Conservation (phyloP, 306 rosid species). For the Dryas octopetala region DNA sequence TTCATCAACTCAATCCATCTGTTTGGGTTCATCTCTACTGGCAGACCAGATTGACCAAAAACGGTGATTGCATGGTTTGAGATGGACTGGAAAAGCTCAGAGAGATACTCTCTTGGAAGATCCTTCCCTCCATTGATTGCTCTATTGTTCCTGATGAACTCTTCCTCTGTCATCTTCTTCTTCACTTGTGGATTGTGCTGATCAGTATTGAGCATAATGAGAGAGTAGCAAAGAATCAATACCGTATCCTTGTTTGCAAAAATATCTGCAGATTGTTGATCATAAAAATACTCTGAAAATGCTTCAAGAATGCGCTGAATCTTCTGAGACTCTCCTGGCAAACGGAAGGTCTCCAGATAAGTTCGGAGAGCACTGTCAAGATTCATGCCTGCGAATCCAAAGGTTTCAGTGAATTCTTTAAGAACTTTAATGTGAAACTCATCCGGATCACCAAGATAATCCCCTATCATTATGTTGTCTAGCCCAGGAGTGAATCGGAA, state of each 20-base stretch:
- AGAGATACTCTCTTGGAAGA: constrained; percentile 81
- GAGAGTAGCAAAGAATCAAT: constrained; percentile 75
- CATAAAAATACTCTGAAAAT: constrained; percentile 65
- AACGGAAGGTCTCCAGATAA: constrained; percentile 67
- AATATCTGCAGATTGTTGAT: constrained; percentile 59
- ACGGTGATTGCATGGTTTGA: constrained; percentile 54
- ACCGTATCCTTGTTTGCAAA: constrained; percentile 83
- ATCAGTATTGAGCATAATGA: constrained; percentile 94
- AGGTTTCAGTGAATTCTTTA: constrained; percentile 65
- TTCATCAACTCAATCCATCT: constrained; percentile 86
- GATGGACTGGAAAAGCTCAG: constrained; percentile 79
- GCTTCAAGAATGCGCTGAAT: constrained; percentile 82
- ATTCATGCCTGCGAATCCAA: constrained; percentile 70
- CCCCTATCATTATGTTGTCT: constrained; percentile 75
- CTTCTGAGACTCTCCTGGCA: constrained; percentile 96
- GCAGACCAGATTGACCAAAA: constrained; percentile 39
- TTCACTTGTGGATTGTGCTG: constrained; percentile 96
- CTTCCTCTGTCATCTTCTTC: constrained; percentile 94
- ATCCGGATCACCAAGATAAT: constrained; percentile 90
- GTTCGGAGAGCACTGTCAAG: constrained; percentile 79
- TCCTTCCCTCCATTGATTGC: constrained; percentile 88
- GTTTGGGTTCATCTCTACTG: constrained; percentile 70
- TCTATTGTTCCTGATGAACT: constrained; percentile 83
- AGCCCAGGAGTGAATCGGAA: constrained; percentile 70
- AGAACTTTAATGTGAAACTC: constrained; percentile 67